Evolutionary conservation across 1,284 basidiomycete genomes (phyloP), one percentile per base, ranked within the genome.

Genomic region (Omphalotus olearius): DNA sequence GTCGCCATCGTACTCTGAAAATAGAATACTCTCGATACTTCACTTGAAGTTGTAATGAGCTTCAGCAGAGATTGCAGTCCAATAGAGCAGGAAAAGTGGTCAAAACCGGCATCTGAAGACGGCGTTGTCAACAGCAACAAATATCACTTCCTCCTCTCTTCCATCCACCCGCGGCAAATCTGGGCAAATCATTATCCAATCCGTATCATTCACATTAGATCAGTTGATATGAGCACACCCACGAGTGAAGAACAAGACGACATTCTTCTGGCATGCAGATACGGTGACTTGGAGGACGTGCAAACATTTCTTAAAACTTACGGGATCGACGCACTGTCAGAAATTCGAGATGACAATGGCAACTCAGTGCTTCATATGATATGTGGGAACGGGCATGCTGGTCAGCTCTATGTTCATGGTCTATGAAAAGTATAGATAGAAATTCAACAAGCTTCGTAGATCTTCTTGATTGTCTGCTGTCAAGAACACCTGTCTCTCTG

Each of bases 321-420:
- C 64, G 84, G 88, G 2, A 55, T 69, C 1, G 71, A 72, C n/a
- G 58, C 74, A 0, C 70, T 91, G n/a, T 67, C 69, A 37, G 63
- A 66, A 20, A 70, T 82, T 17, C 77, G 74, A 39, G 93, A 95
- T 69, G 85, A 85, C 50, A 80, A 85, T 62, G 85, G 81, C 23
- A 95, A 93, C 70, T 82, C 78, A 5, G 70, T 83, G 35, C 69
- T 95, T 46, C 93, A 95, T 67, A 94, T 95, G 91, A 75, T 78
- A 13, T 83, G 81, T 57, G 93, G 78, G 0, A 95, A 96, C 65
- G 93, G 93, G 2, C 93, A 95, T 70, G 63, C 74, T 69, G 90
- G 92, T 93, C 66, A 72, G 79, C 45, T 25, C 44, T 41, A 26
- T 30, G 30, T 45, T 45, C 20, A 35, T 36, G 43, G 16, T 43